These are phyloP conservation scores for Marasmius sp. DNA, from an alignment of 1,284 basidiomycete genomes.

Conservation along the genomic window DNA sequence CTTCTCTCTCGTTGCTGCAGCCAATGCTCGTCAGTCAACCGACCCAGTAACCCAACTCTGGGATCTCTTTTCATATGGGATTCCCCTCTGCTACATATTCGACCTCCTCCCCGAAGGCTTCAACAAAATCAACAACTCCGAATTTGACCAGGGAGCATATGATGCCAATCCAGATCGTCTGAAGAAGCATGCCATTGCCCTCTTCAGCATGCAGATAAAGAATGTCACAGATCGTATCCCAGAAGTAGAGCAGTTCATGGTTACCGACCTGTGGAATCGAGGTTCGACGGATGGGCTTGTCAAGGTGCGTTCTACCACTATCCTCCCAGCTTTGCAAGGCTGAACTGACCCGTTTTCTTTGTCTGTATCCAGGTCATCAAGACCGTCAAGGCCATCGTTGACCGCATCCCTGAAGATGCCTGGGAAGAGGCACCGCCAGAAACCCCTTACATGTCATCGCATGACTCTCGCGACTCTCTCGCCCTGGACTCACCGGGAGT, in stretches of 20 bases:
- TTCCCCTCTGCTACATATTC: slow-evolving; percentile 93
- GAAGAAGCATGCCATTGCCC: slow-evolving; percentile 78
- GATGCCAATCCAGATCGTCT: slow-evolving; percentile 72
- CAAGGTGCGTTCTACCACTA: slow-evolving; percentile 60
- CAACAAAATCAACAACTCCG: slow-evolving; percentile 70
- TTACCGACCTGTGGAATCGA: slow-evolving; percentile 87
- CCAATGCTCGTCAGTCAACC: slow-evolving; percentile 69
- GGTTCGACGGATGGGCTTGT: slow-evolving; percentile 94
- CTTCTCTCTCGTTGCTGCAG: slow-evolving; percentile 57
- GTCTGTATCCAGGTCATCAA: slow-evolving; percentile 69
- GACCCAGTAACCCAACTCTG: slow-evolving; percentile 92
- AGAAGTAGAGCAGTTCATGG: slow-evolving; percentile 74
- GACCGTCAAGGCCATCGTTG: slow-evolving; percentile 87
- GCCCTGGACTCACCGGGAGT: slow-evolving; percentile 39
- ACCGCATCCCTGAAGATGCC: slow-evolving; percentile 74
- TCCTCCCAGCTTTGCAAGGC: slow-evolving; percentile 6
- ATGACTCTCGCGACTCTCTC: slow-evolving; percentile 62
- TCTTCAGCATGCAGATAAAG: slow-evolving; percentile 74
- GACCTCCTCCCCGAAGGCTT: slow-evolving; percentile 79
- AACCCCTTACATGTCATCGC: slow-evolving; percentile 50
- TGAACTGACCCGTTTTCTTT: slow-evolving; percentile 1
- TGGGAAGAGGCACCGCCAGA: slow-evolving; percentile 69
- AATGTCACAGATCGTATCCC: slow-evolving; percentile 50
- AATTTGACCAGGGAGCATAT: slow-evolving; percentile 57
- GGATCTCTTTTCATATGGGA: slow-evolving; percentile 91